Percentiles rank a stretch among this genome's conserved stretches.
Conservation (phyloP, 1,284 basidiomycete genomes). For the Polyporus tsugae region DNA sequence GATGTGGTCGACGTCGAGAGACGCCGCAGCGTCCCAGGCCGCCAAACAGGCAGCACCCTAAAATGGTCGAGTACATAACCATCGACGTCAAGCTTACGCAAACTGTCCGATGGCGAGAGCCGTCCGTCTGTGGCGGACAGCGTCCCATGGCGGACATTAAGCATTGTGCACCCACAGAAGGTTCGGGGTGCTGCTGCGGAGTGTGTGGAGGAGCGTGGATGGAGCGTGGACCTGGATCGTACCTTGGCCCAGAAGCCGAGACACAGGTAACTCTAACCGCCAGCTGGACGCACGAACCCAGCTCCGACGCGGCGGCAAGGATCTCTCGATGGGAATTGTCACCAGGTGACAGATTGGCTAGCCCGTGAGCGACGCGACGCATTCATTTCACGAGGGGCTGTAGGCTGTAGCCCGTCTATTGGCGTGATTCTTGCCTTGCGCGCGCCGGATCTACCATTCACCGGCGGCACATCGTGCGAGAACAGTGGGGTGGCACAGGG, state of each 20-base stretch:
- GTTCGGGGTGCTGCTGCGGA: neutral
- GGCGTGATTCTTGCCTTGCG: neutral
- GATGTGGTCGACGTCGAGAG: neutral
- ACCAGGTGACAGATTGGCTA: neutral
- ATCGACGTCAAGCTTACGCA: constrained; percentile 13
- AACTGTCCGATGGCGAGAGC: neutral
- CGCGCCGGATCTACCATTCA: neutral
- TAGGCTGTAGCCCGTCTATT: neutral
- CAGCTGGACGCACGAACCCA: neutral
- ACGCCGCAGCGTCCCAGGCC: neutral
- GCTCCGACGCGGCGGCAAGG: neutral
- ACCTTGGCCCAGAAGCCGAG: constrained; percentile 2
- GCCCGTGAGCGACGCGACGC: neutral
- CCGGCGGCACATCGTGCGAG: neutral
- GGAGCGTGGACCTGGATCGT: neutral
- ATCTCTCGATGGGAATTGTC: constrained; percentile 1
- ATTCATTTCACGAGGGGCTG: neutral
- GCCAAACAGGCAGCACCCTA: neutral
- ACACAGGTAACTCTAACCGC: constrained; percentile 10
- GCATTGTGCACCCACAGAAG: constrained; percentile 1
- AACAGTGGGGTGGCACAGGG: neutral
- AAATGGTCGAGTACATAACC: constrained; percentile 6
- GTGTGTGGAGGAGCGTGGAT: neutral
- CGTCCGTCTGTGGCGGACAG: neutral
- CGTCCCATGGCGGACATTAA: neutral